Conservation (phyloP, 1,284 basidiomycete genomes). For the Heterobasidion annosum region DNA sequence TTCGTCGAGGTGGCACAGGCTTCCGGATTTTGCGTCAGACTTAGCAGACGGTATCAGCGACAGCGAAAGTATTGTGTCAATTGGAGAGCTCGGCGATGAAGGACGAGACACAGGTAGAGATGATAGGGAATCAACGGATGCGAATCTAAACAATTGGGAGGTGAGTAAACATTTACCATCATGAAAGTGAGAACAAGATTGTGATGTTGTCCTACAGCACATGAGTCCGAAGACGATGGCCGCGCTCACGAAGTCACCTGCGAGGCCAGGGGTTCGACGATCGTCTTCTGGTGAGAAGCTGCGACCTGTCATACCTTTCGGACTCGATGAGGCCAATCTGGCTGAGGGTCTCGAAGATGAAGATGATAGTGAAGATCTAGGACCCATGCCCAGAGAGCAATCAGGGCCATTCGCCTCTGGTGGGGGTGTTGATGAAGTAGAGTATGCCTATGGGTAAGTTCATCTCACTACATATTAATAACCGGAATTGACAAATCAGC, state of each 20-base stretch:
- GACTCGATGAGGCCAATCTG: conserved; percentile 60
- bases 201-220: conserved; percentile 42
- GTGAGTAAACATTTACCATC: conserved; percentile 32
- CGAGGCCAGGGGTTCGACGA: conserved; percentile 50
- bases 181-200: conserved; percentile 3
- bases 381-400: conserved; percentile 69
- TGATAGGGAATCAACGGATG: conserved; percentile 56
- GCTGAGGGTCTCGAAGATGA: conserved; percentile 47
- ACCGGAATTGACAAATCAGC: neutral
- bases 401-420: conserved; percentile 67
- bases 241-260: conserved; percentile 81
- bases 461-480: neutral
- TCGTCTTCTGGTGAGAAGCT: conserved; percentile 73
- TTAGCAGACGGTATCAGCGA: conserved; percentile 81
- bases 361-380: conserved; percentile 51
- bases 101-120: conserved; percentile 54
- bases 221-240: conserved; percentile 93
- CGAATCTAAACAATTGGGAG: conserved; percentile 91
- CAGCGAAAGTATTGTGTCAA: conserved; percentile 81
- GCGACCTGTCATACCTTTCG: conserved; percentile 76
- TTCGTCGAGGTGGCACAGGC: conserved; percentile 67
- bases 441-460: conserved; percentile 76
- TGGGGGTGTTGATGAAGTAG: conserved; percentile 79
- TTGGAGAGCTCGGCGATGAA: conserved; percentile 80
- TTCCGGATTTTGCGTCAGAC: conserved; percentile 62